phyloP scores from a whole-genome alignment of 2,329 filamentous ascomycete species.

The Ophiostoma ips region DNA sequence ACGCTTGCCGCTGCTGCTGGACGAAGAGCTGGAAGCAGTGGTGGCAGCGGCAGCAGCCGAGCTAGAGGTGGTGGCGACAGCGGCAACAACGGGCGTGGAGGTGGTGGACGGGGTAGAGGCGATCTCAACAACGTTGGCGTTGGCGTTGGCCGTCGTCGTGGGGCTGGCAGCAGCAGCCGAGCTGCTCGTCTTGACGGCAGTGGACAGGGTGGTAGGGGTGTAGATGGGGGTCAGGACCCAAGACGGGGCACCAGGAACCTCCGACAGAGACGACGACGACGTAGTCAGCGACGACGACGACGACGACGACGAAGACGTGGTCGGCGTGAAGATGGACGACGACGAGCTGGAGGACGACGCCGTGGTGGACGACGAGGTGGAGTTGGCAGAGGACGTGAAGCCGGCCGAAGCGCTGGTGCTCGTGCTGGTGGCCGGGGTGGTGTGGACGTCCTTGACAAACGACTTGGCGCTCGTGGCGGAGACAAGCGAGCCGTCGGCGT shows the following conservation, averaged over 20 bases:
- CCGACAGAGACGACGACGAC: not conserved
- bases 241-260: too few relatives aligned
- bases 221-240: not conserved
- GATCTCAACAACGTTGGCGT: too few relatives aligned
- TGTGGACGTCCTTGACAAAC: slow-evolving; percentile 13
- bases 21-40: not conserved
- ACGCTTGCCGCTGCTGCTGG: slow-evolving; percentile 33
- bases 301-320: not conserved
- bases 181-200: slow-evolving; percentile 3
- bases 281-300: slow-evolving; percentile 7
- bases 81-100: slow-evolving; percentile 9
- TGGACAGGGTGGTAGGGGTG: slow-evolving; percentile 9
- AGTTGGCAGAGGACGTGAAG: slow-evolving; percentile 5
- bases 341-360: slow-evolving; percentile 4
- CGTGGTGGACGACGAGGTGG: slow-evolving; percentile 4
- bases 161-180: slow-evolving; percentile 6
- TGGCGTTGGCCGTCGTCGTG: not conserved
- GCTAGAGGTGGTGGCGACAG: slow-evolving; percentile 11
- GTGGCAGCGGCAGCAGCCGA: slow-evolving; percentile 12
- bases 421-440: slow-evolving; percentile 1
- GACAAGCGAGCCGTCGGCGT: slow-evolving; percentile 15
- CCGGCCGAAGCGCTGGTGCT: slow-evolving; percentile 5
- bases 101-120: slow-evolving; percentile 2
- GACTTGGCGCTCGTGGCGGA: slow-evolving; percentile 8
- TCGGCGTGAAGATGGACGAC: not conserved